Percentiles rank a stretch among this genome's conserved stretches.
phyloP scores from a whole-genome alignment of 2,329 filamentous ascomycete species.

The Cephalotrichum gorgonifer region DNA sequence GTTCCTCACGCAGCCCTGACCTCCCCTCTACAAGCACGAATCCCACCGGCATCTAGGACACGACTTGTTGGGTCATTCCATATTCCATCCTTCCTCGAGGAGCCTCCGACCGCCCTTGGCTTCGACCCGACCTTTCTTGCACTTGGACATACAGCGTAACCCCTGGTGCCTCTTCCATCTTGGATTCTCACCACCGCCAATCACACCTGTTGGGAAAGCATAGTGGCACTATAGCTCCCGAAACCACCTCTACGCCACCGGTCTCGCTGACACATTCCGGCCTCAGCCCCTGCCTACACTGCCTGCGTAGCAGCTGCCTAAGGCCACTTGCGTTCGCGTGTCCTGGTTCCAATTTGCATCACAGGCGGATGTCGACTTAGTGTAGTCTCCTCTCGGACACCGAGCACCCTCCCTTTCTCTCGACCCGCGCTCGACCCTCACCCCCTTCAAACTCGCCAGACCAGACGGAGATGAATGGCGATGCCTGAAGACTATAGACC shows the following conservation, averaged over 20 bases:
- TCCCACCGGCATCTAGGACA: no score
- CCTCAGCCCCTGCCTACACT: neutral
- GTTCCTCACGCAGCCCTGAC: no score
- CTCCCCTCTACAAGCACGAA: no score
- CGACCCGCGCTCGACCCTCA: neutral
- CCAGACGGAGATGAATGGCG: slow-evolving; percentile 1
- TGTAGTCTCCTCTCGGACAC: neutral
- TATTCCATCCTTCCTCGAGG: no score
- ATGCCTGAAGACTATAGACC: slow-evolving; percentile 4
- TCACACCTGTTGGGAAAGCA: neutral
- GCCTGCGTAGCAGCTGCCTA: no score
- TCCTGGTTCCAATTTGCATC: neutral
- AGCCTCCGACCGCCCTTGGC: no score
- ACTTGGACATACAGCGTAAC: no score
- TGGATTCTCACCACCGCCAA: neutral
- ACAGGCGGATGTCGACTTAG: neutral
- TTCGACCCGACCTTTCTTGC: no score
- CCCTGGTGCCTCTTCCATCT: no score
- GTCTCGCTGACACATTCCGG: neutral
- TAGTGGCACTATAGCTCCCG: neutral
- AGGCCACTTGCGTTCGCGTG: no score
- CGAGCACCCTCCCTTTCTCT: neutral
- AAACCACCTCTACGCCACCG: neutral
- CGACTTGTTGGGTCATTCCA: no score
- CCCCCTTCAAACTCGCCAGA: no score